phyloP scores from a whole-genome alignment of 345 rosid genomes.

The Lenwebbia sp. region DNA sequence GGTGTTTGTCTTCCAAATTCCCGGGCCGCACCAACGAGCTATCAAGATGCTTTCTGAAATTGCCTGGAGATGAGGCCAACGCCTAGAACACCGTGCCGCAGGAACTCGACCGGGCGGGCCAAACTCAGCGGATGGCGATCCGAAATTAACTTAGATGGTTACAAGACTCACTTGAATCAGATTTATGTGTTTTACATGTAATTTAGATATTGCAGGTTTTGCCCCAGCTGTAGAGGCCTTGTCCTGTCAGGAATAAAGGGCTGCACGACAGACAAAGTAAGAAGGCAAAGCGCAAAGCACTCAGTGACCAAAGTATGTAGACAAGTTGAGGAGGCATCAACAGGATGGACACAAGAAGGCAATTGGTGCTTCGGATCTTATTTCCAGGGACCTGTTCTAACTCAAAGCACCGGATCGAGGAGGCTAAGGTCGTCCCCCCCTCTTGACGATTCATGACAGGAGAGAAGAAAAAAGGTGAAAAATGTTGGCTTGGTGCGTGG shows the following conservation, averaged over 20 bases:
- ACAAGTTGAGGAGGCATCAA: background rate
- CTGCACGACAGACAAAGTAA: background rate
- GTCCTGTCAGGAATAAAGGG: background rate
- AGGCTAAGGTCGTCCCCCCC: background rate
- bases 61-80: background rate
- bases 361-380: background rate
- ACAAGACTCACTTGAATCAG: background rate
- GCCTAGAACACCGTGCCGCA: background rate
- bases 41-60: background rate
- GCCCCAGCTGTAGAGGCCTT: background rate
- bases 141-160: too few species aligned
- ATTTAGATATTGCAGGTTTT: background rate
- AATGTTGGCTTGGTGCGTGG: background rate
- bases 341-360: background rate
- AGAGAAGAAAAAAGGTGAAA: too few species aligned
- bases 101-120: background rate
- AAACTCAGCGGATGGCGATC: background rate
- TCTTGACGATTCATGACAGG: background rate
- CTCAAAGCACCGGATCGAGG: background rate
- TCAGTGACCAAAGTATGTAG: background rate
- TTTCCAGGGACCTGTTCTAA: background rate
- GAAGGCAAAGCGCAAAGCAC: background rate
- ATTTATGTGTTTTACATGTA: background rate
- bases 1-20: background rate
- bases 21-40: rapidly evolving